Base-by-base conservation (phyloP, 495 filamentous ascomycete genomes). In the Daldinia caldariorum region DNA sequence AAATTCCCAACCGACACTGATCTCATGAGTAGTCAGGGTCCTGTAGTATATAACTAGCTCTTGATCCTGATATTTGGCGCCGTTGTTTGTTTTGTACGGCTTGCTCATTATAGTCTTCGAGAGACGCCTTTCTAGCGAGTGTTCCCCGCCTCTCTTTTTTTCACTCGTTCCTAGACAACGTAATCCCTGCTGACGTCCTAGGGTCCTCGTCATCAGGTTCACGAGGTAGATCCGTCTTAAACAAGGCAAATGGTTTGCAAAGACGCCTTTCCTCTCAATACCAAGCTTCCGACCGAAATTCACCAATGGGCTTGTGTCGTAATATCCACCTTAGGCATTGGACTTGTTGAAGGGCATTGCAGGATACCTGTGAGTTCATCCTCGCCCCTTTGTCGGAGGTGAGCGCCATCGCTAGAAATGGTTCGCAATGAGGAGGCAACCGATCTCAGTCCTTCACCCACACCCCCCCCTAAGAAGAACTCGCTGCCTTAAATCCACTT, bases 211-310 rank as follows among this genome's bases (percentile, higher is more conserved):
- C 16, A 22, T 47, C 0, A 47, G 8, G n/a, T 10, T 12, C 43
- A 20, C 16, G 18, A 9, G 43, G 16, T 47, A 47, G 16, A 47
- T n/a, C 43, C 2, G 5, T 10, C 1, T 3, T 16, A 8, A 16
- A 20, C 43, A 47, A 47, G 43, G 43, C 43, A 47, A 47, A 47
- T 47, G 43, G 43, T 47, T 47, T 20, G 43, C 43, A 47, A 22
- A 6, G 43, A 20, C 43, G 43, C 43, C 43, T 47, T 47, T 47
- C n/a, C 8, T 8, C 18, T 47, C 16, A 12, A 47, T 20, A 6
- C 43, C 43, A 47, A 22, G 43, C 43, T 47, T 47, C 18, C 20
- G 6, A 47, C 43, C 43, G 43, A 47, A 47, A 47, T 10, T 47
- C 18, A 18, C 16, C 1, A 47, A 47, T 47, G 20, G 43, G 43